These are phyloP conservation scores for Veloboletus limbatus DNA, from an alignment of 1,284 basidiomycete genomes.

Conservation along the genomic window DNA sequence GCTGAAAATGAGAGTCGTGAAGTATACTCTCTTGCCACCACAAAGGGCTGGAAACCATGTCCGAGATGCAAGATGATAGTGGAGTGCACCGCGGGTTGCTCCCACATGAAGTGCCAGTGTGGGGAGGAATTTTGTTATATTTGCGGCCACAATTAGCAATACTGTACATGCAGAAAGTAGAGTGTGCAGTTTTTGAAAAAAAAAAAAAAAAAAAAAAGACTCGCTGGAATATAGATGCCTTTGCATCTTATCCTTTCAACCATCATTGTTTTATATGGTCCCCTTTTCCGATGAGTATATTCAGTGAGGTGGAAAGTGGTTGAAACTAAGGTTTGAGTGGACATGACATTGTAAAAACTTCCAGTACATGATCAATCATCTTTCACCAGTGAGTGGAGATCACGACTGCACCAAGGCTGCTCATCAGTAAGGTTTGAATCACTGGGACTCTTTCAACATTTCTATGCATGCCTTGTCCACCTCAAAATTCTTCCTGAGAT, in stretches of 20 bases:
- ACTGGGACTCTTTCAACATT: conserved; percentile 72
- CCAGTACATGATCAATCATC: neutral
- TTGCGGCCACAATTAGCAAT: no score
- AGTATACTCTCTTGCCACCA: conserved; percentile 34
- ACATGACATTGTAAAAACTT: no score
- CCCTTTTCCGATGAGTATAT: no score
- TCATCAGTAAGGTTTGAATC: conserved; percentile 80
- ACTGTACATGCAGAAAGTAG: no score
- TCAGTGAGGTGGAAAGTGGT: no score
- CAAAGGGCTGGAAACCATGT: conserved; percentile 41
- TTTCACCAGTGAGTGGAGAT: no score
- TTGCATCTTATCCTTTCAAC: no score
- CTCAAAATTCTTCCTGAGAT: conserved; percentile 80
- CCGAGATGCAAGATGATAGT: conserved; percentile 41
- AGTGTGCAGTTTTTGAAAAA: no score
- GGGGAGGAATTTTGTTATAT: conserved; percentile 41
- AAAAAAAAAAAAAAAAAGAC: no score
- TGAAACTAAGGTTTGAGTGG: neutral
- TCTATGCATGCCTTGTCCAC: conserved; percentile 84
- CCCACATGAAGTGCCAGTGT: conserved; percentile 43
- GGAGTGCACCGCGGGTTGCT: conserved; percentile 40
- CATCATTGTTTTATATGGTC: no score
- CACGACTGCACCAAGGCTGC: neutral
- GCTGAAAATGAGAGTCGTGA: conserved; percentile 23
- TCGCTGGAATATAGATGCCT: no score